Percentiles rank a stretch among this genome's conserved stretches.
Evolutionary conservation across 2,329 filamentous ascomycete genomes (phyloP).

Genomic region (Arthrobotrys entomopaga): DNA sequence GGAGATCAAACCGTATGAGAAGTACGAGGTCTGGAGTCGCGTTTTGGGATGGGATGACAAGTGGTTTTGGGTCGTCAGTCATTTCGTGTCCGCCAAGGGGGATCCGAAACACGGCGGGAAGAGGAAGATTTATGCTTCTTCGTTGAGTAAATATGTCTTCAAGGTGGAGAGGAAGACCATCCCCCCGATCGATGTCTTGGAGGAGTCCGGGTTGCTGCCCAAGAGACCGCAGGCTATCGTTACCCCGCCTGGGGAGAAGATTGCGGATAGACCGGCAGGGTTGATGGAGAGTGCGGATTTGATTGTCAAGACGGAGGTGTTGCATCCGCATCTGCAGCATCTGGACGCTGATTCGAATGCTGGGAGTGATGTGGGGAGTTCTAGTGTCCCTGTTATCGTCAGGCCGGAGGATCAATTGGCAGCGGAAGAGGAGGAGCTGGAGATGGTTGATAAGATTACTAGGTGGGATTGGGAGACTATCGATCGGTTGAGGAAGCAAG

Average conservation of each 20-base stretch:
- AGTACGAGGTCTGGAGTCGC: conserved; percentile 78
- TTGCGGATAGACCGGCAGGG: conserved; percentile 16
- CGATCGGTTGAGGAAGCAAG: conserved; percentile 61
- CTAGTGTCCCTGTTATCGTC: conserved; percentile 15
- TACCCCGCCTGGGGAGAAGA: conserved; percentile 2
- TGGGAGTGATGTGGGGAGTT: conserved; percentile 40
- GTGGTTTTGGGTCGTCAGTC: conserved; percentile 80
- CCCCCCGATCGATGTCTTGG: conserved; percentile 79
- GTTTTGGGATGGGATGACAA: conserved; percentile 81
- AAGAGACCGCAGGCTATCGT: conserved; percentile 68
- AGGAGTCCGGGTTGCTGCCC: conserved; percentile 78
- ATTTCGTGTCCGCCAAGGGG: conserved; percentile 70
- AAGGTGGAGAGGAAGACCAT: conserved; percentile 85
- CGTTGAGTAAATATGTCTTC: conserved; percentile 82
- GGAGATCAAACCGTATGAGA: conserved; percentile 76
- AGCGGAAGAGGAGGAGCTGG: conserved; percentile 49
- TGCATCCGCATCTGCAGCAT: conserved; percentile 51
- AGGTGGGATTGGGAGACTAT: conserved; percentile 59
- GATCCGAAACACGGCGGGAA: conserved; percentile 66
- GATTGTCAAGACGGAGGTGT: conserved; percentile 48
- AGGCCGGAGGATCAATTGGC: conserved; percentile 31
- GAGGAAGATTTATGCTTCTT: conserved; percentile 76
- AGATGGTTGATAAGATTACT: conserved; percentile 48
- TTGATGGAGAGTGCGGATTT: conserved; percentile 52
- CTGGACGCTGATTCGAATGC: conserved; percentile 46